A percentile compares a stretch with the other conserved stretches of the same genome.
Evolutionary conservation across 2,329 filamentous ascomycete genomes (phyloP).

Genomic region (Pseudogymnoascus sp.): DNA sequence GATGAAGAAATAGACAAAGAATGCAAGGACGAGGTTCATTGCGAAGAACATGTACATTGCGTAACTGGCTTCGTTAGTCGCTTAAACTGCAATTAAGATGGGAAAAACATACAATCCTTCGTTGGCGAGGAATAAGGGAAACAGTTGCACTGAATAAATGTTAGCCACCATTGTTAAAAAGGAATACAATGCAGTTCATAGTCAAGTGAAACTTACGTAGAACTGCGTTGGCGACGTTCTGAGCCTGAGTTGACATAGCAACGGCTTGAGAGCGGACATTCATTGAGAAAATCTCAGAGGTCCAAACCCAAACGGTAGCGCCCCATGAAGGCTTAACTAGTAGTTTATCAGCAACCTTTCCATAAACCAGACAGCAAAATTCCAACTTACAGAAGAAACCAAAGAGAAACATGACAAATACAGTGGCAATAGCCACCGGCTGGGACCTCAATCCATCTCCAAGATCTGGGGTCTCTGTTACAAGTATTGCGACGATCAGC

Average conservation of each 20-base stretch:
- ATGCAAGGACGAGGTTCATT: slow-evolving; percentile 21
- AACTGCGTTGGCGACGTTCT: not conserved
- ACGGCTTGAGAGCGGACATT: slow-evolving; percentile 26
- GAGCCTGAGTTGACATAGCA: slow-evolving; percentile 14
- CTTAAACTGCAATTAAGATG: slow-evolving; percentile 33
- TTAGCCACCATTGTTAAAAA: not conserved
- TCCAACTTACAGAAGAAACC: slow-evolving; percentile 18
- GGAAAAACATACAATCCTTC: slow-evolving; percentile 32
- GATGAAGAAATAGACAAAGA: slow-evolving; percentile 32
- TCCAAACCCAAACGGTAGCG: slow-evolving; percentile 26
- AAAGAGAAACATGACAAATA: slow-evolving; percentile 27
- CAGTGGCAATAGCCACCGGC: slow-evolving; percentile 35
- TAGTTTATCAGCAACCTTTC: not conserved
- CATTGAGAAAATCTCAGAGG: slow-evolving; percentile 31
- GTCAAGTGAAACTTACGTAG: not conserved
- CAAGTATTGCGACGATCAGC: slow-evolving; percentile 44
- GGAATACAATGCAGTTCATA: not conserved
- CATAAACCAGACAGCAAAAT: not conserved
- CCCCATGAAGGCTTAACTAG: slow-evolving; percentile 20
- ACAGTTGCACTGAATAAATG: not conserved
- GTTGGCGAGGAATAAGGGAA: slow-evolving; percentile 31
- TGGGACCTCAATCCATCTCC: slow-evolving; percentile 38
- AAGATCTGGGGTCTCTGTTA: slow-evolving; percentile 41
- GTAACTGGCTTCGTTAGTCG: slow-evolving; percentile 15
- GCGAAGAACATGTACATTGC: slow-evolving; percentile 37